Conservation (phyloP, 1,139 yeast genomes). For the Ogataea hybrid region DNA sequence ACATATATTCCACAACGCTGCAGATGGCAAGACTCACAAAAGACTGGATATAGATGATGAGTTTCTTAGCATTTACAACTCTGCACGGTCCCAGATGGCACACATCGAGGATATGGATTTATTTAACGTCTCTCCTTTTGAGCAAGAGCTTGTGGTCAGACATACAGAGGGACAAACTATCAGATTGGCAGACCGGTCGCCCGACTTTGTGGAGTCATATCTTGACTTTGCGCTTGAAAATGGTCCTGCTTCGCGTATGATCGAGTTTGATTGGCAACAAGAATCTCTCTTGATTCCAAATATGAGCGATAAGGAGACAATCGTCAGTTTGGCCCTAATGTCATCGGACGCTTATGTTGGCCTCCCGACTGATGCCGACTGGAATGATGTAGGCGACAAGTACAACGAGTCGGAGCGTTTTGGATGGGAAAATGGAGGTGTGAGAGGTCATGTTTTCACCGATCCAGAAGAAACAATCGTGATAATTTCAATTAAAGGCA, state of each 20-base stretch:
- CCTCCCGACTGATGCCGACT: slow-evolving; percentile 75
- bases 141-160: slow-evolving; percentile 18
- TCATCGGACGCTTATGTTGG: slow-evolving; percentile 90
- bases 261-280: slow-evolving; percentile 54
- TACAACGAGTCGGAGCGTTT: slow-evolving; percentile 41
- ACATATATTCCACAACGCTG: slow-evolving; percentile 29
- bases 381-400: slow-evolving; percentile 68
- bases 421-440: slow-evolving; percentile 87
- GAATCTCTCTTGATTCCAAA: slow-evolving; percentile 62
- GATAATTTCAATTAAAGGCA: slow-evolving; percentile 85
- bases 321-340: slow-evolving; percentile 77
- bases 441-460: slow-evolving; percentile 88
- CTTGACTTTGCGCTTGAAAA: slow-evolving; percentile 55
- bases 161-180: slow-evolving; percentile 35
- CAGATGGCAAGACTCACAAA: slow-evolving; percentile 21
- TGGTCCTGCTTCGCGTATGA: slow-evolving; percentile 35
- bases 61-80: slow-evolving; percentile 4
- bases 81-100: not conserved
- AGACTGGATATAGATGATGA: slow-evolving; percentile 28
- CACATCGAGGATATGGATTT: slow-evolving; percentile 5
- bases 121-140: slow-evolving; percentile 18
- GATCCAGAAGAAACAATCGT: slow-evolving; percentile 63
- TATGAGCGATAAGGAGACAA: slow-evolving; percentile 66
- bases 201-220: slow-evolving; percentile 65
- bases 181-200: slow-evolving; percentile 57